These are phyloP conservation scores for Mortierella sp. DNA, from an alignment of 371 early-diverging fungal genomes.

Conservation along the genomic window DNA sequence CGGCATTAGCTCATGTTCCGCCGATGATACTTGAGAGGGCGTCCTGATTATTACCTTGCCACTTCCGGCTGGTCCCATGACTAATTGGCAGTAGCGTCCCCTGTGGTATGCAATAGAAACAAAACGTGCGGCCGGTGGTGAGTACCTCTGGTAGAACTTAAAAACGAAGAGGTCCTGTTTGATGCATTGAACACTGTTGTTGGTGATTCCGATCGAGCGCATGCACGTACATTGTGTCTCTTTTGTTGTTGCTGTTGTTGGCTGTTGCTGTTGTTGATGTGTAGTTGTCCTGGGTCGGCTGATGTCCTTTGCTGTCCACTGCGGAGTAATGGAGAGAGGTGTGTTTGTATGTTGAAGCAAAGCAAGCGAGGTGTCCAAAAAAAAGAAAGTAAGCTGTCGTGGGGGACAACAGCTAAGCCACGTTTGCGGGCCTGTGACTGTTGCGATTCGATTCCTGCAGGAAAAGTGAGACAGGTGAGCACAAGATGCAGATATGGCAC, in stretches of 20 bases:
- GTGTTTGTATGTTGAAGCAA: conserved; percentile 1
- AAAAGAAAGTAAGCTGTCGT: not conserved
- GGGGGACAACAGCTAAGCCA: conserved; percentile 4
- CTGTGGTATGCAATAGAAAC: conserved; percentile 18
- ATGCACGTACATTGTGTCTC: not conserved
- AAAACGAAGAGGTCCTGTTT: not conserved
- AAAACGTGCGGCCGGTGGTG: too few relatives aligned
- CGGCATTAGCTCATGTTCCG: too few relatives aligned
- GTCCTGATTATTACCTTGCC: conserved; percentile 79
- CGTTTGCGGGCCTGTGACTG: not conserved
- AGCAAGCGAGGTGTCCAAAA: not conserved
- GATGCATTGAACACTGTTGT: not conserved
- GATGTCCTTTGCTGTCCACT: not conserved
- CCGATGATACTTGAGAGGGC: not conserved
- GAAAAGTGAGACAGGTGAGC: not conserved
- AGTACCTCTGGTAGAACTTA: too few relatives aligned
- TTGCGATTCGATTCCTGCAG: not conserved
- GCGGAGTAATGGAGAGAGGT: not conserved
- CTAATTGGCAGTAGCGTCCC: conserved; percentile 96
- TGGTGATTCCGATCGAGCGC: not conserved
- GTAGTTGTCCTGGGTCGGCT: not conserved
- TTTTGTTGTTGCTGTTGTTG: not conserved
- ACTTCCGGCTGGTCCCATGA: conserved; percentile 98
- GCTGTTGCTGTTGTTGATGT: not conserved
- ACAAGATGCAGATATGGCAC: not conserved